These are phyloP conservation scores for Phoma herbarum DNA, from an alignment of 2,329 filamentous ascomycete genomes.

Conservation along the genomic window DNA sequence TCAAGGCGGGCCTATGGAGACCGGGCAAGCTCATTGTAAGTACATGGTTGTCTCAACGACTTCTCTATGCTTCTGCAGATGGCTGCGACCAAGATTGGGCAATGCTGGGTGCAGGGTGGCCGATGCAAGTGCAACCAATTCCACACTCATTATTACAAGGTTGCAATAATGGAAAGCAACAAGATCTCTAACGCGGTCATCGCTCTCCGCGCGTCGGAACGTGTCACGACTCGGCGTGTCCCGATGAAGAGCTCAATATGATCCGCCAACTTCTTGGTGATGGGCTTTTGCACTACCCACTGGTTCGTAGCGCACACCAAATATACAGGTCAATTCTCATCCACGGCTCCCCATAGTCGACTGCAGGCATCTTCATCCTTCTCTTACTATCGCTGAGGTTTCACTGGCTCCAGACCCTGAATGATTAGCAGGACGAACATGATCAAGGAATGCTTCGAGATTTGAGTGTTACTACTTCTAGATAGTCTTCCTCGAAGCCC, in stretches of 20 bases:
- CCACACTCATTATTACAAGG: not conserved
- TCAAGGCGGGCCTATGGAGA: not conserved
- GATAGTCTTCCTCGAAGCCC: too few species aligned
- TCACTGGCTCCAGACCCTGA: not conserved
- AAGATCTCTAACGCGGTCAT: not conserved
- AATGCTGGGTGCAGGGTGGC: not conserved
- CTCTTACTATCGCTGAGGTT: not conserved
- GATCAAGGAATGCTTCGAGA: not conserved
- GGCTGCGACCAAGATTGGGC: too few species aligned
- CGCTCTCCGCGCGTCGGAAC: not conserved
- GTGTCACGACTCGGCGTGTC: not conserved
- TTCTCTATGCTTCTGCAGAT: not conserved
- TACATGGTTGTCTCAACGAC: not conserved
- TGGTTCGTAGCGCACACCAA: constrained; percentile 3
- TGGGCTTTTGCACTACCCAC: constrained; percentile 1
- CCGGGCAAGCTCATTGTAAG: not conserved
- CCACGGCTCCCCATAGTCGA: not conserved
- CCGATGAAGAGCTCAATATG: not conserved
- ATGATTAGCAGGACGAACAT: not conserved
- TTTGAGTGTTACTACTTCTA: not conserved
- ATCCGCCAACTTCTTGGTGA: not conserved
- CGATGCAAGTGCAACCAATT: not conserved
- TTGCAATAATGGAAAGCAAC: constrained; percentile 1
- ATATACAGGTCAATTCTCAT: not conserved
- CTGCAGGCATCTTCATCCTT: not conserved